These are phyloP conservation scores for Rickenella mellea DNA, from an alignment of 768 basidiomycete genomes.

Conservation along the genomic window DNA sequence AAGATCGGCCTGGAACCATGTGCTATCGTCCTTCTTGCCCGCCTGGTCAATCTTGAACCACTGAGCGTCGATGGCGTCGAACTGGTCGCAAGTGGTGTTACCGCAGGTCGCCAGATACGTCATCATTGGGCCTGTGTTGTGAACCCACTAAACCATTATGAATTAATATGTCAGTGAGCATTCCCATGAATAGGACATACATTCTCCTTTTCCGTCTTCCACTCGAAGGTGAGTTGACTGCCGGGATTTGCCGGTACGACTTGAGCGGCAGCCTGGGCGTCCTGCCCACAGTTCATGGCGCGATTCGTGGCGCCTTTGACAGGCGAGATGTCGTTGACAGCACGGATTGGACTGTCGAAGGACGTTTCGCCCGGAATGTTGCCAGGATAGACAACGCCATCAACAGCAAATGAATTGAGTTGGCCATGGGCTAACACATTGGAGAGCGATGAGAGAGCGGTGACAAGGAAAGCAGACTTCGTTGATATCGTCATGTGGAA, in stretches of 20 bases:
- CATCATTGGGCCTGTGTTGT: constrained; percentile 60
- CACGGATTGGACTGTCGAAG: constrained; percentile 33
- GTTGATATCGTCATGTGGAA: too few relatives aligned
- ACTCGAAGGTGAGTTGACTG: constrained; percentile 42
- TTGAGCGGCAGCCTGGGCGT: constrained; percentile 37
- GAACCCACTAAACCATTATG: constrained; percentile 30
- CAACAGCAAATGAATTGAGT: constrained; percentile 30
- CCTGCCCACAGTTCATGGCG: constrained; percentile 50
- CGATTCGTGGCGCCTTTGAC: constrained; percentile 51
- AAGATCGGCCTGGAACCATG: constrained; percentile 46
- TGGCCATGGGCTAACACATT: constrained; percentile 34
- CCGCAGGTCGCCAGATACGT: constrained; percentile 68
- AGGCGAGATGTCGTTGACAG: constrained; percentile 31
- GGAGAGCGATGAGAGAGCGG: constrained; percentile 12
- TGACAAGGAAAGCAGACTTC: constrained; percentile 6
- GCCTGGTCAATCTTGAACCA: constrained; percentile 70
- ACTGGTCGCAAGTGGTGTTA: constrained; percentile 45
- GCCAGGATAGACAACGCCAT: constrained; percentile 33
- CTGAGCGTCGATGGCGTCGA: constrained; percentile 44
- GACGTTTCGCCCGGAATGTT: constrained; percentile 31
- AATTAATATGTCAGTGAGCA: background rate
- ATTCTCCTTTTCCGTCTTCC: constrained; percentile 29
- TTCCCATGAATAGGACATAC: constrained; percentile 12
- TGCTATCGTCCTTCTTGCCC: constrained; percentile 27
- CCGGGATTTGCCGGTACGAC: constrained; percentile 53